Percentiles rank a stretch among this genome's conserved stretches.
Conservation (phyloP, 768 basidiomycete species). For the Suillus brevipes region DNA sequence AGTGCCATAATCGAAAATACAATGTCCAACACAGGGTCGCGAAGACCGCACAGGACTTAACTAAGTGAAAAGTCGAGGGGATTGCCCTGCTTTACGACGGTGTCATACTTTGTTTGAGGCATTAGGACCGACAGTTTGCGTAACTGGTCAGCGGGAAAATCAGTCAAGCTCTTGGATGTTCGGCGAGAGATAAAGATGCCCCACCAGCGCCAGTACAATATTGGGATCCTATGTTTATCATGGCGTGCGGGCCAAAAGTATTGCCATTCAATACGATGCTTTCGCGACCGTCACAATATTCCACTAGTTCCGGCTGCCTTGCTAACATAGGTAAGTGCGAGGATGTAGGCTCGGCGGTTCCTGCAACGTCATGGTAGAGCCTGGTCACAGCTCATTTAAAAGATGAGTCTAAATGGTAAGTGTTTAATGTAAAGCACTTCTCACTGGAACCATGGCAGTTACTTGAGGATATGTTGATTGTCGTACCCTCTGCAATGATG, state of each 20-base stretch:
- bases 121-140: background rate
- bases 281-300: background rate
- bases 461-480: background rate
- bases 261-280: background rate
- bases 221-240: background rate
- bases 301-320: background rate
- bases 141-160: background rate
- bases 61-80: background rate
- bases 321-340: background rate
- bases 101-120: background rate
- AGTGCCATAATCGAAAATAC: background rate
- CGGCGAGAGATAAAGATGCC: background rate
- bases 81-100: background rate
- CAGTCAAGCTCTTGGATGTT: background rate
- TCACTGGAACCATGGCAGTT: background rate
- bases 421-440: background rate
- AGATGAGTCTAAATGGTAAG: background rate
- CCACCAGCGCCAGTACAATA: background rate
- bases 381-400: background rate
- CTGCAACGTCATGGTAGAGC: no score
- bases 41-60: background rate
- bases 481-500: no score
- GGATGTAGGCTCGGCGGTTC: background rate
- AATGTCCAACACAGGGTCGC: background rate
- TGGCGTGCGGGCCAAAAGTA: background rate